These are phyloP conservation scores for Centrapalus pauciflorus DNA, from an alignment of 129 eudicot species.

Conservation along the genomic window DNA sequence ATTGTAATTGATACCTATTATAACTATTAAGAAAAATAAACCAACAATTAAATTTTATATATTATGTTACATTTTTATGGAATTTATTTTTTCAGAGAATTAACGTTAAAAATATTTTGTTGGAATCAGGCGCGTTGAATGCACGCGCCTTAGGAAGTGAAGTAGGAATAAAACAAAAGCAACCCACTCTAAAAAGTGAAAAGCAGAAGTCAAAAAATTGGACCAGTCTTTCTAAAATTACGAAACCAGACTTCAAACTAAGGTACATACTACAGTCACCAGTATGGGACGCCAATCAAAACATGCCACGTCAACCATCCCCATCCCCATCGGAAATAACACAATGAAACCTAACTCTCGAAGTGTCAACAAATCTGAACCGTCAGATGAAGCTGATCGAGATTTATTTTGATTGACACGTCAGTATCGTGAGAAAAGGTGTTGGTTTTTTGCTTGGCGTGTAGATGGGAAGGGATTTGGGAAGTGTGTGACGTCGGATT, in stretches of 20 bases:
- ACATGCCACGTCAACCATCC: slow-evolving; percentile 15
- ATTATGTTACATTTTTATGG: no score
- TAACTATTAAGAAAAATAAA: no score
- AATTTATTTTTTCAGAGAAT: no score
- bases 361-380: slow-evolving; percentile 13
- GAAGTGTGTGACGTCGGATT: slow-evolving; percentile 26
- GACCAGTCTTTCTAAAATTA: neutral
- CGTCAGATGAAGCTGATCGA: slow-evolving; percentile 29
- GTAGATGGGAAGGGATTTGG: slow-evolving; percentile 4
- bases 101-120: neutral
- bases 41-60: no score
- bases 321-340: slow-evolving; percentile 15
- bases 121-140: neutral
- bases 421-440: slow-evolving; percentile 26
- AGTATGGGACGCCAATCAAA: neutral
- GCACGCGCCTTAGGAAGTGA: neutral
- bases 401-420: slow-evolving; percentile 31
- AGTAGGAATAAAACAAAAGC: neutral
- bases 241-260: neutral
- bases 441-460: slow-evolving; percentile 38
- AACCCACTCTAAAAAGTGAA: neutral
- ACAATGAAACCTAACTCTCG: slow-evolving; percentile 15
- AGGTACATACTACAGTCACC: no score
- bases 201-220: neutral
- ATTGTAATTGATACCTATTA: no score